Evolutionary conservation across 208 protist genomes (phyloP), one percentile per base, ranked within the genome.

Genomic region (Crithidia sp.): DNA sequence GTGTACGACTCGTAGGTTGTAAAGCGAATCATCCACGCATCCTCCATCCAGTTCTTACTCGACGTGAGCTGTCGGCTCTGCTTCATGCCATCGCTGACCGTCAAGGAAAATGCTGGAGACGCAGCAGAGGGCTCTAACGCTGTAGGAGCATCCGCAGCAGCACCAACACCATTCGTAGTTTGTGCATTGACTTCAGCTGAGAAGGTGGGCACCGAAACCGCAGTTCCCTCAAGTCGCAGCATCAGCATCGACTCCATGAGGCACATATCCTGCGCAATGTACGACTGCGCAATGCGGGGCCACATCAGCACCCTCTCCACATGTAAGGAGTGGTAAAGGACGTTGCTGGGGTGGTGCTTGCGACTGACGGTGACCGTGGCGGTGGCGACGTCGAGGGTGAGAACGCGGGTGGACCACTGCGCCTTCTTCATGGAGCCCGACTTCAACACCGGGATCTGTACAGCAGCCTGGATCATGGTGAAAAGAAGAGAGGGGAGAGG

Each of bases 281-380:
- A 10, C 10, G 45, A 55, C 45, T 55, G 49, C 4, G 45, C 49
- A 57, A 57, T 45, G 19, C 47, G 49, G 12, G 62, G 62, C 62
- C 62, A 67, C 62, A 57, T 55, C 62, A 45, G 47, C 14, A 67
- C 36, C 13, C n/a, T 19, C 13, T 57, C 16, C 2, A 55, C 19
- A 6, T 49, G 47, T 2, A 67, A 12, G 13, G 62, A 43, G 62
- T 67, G 62, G 16, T 67, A 67, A 14, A 67, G 62, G 12, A 67
- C 28, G 62, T 67, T 67, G 62, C 56, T 67, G 2, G 62, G 62
- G 62, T 57, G 49, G 47, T 67, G 54, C 28, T 57, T 19, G 13
- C 62, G 49, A 10, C 62, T 57, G 62, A 67, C 28, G 49, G 49
- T 67, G 62, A 45, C 49, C 36, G 62, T 67, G 47, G 47, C 62